Evolutionary conservation across 2,329 filamentous ascomycete species (phyloP), one percentile per base, ranked within the genome.

Genomic region (Cadophora luteo-olivacea): DNA sequence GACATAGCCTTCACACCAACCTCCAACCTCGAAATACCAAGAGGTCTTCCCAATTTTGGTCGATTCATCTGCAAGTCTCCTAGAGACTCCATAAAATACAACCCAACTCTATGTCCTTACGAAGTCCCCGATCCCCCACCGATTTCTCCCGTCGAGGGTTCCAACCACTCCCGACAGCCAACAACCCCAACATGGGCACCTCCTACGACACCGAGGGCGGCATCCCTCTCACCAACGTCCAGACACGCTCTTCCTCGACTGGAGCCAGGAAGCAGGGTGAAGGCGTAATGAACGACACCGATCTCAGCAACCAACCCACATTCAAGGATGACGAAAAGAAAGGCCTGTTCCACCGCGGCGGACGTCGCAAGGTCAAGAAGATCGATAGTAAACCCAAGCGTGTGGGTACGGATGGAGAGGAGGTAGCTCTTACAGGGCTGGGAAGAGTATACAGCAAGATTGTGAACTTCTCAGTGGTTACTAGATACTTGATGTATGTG

Each of bases 401-500:
- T 41, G 77, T 80, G 22, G 82, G 82, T 68, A 85, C 82, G 9
- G 79, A 82, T 67, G 80, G 81, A 8, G 85, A 88, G 1, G 86
- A 87, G 22, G 78, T 85, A 38, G 82, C 83, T 38, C 80, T 92
- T 71, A 92, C 89, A 73, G 85, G 85, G 69, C 87, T 92, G 83
- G 90, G 90, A 55, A 84, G 84, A 69, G 76, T 92, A 45, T 91
- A 92, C 79, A 83, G 84, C 75, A 90, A 86, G 77, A 84, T 92
- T 70, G 81, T 91, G 69, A 82, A 83, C 73, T 89, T 89, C 75
- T 90, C 87, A 8, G 82, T 89, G 70, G 75, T 91, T 69, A 90
- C 87, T 4, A 84, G 90, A 58, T 92, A 92, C 76, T 80, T 91
- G 60, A 83, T 92, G 71, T 92, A 92, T 75, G 85, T 92, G 70